Conservation (phyloP, 176 grass and related monocot species). For the Cenchrus fungigraminus region DNA sequence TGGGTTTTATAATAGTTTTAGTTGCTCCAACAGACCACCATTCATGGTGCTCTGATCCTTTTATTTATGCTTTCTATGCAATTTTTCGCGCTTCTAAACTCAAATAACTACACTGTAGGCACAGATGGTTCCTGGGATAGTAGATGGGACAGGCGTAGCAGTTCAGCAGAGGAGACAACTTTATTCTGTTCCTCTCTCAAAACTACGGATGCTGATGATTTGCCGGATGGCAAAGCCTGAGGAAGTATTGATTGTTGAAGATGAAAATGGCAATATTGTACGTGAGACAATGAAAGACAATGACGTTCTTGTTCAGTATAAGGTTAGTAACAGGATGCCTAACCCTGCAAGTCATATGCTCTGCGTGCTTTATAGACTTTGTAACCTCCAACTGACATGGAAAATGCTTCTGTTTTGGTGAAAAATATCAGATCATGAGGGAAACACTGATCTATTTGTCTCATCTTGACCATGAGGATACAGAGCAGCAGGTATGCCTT, state of each 20-base stretch:
- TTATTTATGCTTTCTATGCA: constrained; percentile 3
- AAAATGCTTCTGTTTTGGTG: constrained; percentile 21
- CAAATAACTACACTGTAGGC: constrained; percentile 38
- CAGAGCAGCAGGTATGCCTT: constrained; percentile 91
- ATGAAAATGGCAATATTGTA: constrained; percentile 99
- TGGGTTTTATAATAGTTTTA: not conserved
- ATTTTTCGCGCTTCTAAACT: constrained; percentile 26
- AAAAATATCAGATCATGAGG: constrained; percentile 91
- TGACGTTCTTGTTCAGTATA: constrained; percentile 99
- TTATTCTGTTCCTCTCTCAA: constrained; percentile 83
- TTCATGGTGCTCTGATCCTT: constrained; percentile 19
- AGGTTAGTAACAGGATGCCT: constrained; percentile 60
- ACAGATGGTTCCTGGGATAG: constrained; percentile 71
- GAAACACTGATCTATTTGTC: constrained; percentile 98
- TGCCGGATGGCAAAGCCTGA: constrained; percentile 99
- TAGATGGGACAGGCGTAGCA: constrained; percentile 73
- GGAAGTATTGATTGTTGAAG: constrained; percentile 98
- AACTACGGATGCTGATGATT: constrained; percentile 96
- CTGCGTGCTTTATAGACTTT: constrained; percentile 7
- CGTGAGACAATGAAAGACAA: constrained; percentile 99
- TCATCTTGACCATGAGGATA: constrained; percentile 98
- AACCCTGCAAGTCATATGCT: constrained; percentile 3
- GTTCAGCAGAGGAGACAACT: constrained; percentile 89
- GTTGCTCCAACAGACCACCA: not conserved
- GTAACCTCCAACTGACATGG: constrained; percentile 25